These are phyloP conservation scores for Eucalyptus regnans DNA, from an alignment of 345 rosid species.

Conservation along the genomic window DNA sequence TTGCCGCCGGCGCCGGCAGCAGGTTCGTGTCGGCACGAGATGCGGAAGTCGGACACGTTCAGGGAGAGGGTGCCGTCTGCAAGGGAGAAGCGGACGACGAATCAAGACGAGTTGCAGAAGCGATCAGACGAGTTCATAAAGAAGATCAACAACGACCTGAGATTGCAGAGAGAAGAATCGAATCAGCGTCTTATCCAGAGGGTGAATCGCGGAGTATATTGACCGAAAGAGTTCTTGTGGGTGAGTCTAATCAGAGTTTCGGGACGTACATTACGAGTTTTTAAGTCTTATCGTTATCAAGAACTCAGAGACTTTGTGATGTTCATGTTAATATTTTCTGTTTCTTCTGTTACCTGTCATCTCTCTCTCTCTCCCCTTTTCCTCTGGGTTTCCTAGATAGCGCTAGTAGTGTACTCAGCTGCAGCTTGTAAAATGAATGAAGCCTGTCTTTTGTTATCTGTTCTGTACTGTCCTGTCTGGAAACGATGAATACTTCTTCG, in stretches of 20 bases:
- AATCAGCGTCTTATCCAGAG: slow-evolving; percentile 10
- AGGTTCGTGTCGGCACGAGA: slow-evolving; percentile 3
- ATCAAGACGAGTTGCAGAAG: slow-evolving; percentile 29
- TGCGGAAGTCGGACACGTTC: slow-evolving; percentile 27
- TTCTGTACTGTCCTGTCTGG: not conserved
- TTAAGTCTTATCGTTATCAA: not conserved
- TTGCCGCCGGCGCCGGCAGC: not conserved
- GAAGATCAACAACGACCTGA: slow-evolving; percentile 21
- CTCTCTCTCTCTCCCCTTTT: not conserved
- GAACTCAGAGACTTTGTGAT: not conserved
- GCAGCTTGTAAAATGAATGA: not conserved
- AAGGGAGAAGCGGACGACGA: slow-evolving; percentile 19
- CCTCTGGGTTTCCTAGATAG: not conserved
- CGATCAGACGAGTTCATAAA: slow-evolving; percentile 37
- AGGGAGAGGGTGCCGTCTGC: slow-evolving; percentile 4
- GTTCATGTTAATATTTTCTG: not conserved
- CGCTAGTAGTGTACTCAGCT: not conserved
- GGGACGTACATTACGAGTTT: not conserved
- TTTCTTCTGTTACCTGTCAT: not conserved
- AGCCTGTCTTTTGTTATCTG: not conserved
- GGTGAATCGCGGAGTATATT: not conserved
- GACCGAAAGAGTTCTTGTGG: not conserved
- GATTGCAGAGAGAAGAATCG: slow-evolving; percentile 32
- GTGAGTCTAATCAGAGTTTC: not conserved
- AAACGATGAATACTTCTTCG: not conserved